A percentile compares a stretch with the other conserved stretches of the same genome.
Conservation (phyloP, 2,329 filamentous ascomycete species). For the Monosporascus sp. region DNA sequence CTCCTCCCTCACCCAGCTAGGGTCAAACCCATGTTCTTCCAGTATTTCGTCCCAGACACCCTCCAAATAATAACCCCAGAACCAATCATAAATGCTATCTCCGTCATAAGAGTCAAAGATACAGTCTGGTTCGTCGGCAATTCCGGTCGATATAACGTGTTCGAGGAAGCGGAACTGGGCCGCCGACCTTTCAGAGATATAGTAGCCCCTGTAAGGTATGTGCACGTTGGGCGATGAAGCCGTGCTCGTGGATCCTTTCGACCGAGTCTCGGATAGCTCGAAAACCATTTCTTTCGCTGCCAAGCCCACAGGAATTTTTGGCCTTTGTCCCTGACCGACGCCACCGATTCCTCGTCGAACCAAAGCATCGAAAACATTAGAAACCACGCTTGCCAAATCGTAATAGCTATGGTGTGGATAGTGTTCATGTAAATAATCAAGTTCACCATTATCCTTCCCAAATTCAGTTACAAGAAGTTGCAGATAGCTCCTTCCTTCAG, state of each 20-base stretch:
- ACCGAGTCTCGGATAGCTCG: neutral
- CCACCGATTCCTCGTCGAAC: too few species aligned
- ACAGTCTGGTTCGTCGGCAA: slow-evolving; percentile 5
- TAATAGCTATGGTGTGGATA: too few species aligned
- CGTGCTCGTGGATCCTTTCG: neutral
- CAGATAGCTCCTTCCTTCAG: neutral
- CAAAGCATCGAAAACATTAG: neutral
- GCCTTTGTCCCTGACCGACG: neutral
- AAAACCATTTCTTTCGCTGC: accelerated
- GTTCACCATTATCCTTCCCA: too few species aligned
- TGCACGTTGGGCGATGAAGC: neutral
- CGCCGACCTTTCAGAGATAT: neutral
- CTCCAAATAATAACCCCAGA: neutral
- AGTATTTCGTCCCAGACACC: slow-evolving; percentile 11
- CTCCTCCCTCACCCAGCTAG: slow-evolving; percentile 11
- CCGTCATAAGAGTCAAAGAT: slow-evolving; percentile 4
- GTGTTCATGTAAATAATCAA: too few species aligned
- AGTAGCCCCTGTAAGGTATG: slow-evolving; percentile 1
- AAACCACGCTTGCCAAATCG: neutral
- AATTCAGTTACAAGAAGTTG: accelerated
- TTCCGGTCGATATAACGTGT: slow-evolving; percentile 7
- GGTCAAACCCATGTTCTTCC: slow-evolving; percentile 10
- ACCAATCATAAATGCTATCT: neutral
- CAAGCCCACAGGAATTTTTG: neutral
- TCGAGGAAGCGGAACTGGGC: neutral